Conservation (phyloP, 768 basidiomycete species). For the Tephrocybe sp. region DNA sequence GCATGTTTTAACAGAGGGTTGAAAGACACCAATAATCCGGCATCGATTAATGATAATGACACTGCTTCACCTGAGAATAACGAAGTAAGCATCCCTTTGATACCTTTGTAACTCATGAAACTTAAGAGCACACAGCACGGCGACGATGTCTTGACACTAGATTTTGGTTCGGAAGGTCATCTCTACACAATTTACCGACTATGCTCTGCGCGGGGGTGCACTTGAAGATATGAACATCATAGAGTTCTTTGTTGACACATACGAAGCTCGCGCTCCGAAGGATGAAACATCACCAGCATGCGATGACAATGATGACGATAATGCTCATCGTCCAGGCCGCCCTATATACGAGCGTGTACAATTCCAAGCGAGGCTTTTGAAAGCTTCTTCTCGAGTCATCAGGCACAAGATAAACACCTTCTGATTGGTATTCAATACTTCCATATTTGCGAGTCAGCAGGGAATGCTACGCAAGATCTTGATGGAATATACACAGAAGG, state of each 20-base stretch:
- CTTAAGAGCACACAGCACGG: too few species aligned
- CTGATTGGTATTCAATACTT: not conserved
- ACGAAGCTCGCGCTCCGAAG: not conserved
- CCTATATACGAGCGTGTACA: too few species aligned
- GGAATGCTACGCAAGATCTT: not conserved
- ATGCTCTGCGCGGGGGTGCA: not conserved
- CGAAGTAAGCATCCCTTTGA: too few species aligned
- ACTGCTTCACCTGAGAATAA: too few species aligned
- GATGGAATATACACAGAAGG: not conserved
- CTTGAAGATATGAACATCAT: not conserved
- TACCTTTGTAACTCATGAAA: too few species aligned
- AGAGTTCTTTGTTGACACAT: not conserved
- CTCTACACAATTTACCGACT: not conserved
- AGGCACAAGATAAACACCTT: not conserved
- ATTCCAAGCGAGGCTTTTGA: too few species aligned
- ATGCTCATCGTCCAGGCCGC: too few species aligned
- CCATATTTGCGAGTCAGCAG: not conserved
- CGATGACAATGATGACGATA: too few species aligned
- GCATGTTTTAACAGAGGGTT: too few species aligned
- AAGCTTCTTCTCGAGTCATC: too few species aligned
- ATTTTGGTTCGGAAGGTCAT: not conserved
- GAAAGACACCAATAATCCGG: too few species aligned
- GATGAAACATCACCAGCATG: not conserved
- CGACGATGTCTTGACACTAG: slow-evolving; percentile 5
- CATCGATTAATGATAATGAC: too few species aligned